A percentile compares a stretch with the other conserved stretches of the same genome.
Evolutionary conservation across 2,329 filamentous ascomycete genomes (phyloP).

Genomic region (Hawksworthiomyces lignivorus): DNA sequence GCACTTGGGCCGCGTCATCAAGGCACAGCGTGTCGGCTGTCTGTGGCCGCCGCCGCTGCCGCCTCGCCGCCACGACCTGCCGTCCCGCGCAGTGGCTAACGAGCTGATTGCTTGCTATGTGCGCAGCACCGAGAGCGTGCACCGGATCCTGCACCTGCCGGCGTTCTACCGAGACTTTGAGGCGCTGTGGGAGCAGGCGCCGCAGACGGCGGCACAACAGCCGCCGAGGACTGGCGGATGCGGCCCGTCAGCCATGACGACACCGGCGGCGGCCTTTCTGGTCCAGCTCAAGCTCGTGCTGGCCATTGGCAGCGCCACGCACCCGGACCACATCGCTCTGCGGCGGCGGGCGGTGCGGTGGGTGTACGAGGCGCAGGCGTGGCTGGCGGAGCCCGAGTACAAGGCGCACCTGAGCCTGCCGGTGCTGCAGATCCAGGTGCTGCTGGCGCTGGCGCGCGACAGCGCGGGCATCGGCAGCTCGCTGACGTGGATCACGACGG

Average conservation of each 20-base stretch:
- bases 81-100: conserved; percentile 36
- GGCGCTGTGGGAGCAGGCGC: conserved; percentile 33
- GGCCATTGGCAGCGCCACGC: conserved; percentile 40
- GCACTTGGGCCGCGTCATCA: conserved; percentile 42
- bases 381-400: conserved; percentile 35
- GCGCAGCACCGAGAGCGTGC: conserved; percentile 45
- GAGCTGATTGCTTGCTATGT: conserved; percentile 46
- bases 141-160: conserved; percentile 50
- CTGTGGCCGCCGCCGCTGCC: conserved; percentile 13
- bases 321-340: conserved; percentile 36
- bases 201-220: conserved; percentile 16
- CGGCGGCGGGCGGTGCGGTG: conserved; percentile 37
- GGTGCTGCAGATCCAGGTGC: conserved; percentile 43
- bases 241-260: conserved; percentile 14
- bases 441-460: conserved; percentile 42
- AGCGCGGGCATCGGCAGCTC: conserved; percentile 33
- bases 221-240: neutral
- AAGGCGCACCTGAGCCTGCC: conserved; percentile 42
- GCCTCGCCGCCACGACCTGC: conserved; percentile 31
- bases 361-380: conserved; percentile 45
- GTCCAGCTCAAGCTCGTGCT: conserved; percentile 45
- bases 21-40: conserved; percentile 29
- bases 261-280: conserved; percentile 33
- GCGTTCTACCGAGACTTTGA: conserved; percentile 48
- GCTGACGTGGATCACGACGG: conserved; percentile 37